phyloP scores from a whole-genome alignment of 2,329 filamentous ascomycete genomes.

The Paracoccidioides brasiliensis region DNA sequence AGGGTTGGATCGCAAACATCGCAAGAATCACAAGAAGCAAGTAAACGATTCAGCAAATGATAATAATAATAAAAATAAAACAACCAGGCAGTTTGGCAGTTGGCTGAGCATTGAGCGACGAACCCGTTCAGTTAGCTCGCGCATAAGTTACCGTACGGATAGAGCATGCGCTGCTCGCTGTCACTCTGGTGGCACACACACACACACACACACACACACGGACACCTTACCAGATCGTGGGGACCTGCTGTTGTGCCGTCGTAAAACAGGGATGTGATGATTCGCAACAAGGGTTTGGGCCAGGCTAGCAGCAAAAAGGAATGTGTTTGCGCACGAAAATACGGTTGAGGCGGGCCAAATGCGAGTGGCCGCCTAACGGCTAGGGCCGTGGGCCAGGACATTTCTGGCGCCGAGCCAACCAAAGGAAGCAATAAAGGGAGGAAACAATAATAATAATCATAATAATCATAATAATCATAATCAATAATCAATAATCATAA shows the following conservation, averaged over 20 bases:
- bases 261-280: conserved; percentile 10
- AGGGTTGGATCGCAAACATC: too few relatives aligned
- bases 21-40: too few relatives aligned
- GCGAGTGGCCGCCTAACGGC: not conserved
- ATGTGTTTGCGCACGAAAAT: conserved; percentile 2
- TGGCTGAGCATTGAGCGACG: not conserved
- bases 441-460: not conserved
- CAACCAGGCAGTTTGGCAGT: too few relatives aligned
- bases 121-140: not conserved
- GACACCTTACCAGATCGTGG: conserved; percentile 17
- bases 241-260: conserved; percentile 13
- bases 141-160: not conserved
- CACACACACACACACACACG: not conserved
- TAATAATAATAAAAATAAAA: too few relatives aligned
- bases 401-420: not conserved
- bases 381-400: not conserved
- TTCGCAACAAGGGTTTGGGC: conserved; percentile 5
- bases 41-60: too few relatives aligned
- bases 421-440: not conserved
- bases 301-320: not conserved
- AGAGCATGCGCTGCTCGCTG: not conserved
- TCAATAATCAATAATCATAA: not conserved
- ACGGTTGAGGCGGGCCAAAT: not conserved
- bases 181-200: conserved; percentile 1
- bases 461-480: not conserved